phyloP scores from a whole-genome alignment of 768 basidiomycete genomes.

The Megacollybia marginata region DNA sequence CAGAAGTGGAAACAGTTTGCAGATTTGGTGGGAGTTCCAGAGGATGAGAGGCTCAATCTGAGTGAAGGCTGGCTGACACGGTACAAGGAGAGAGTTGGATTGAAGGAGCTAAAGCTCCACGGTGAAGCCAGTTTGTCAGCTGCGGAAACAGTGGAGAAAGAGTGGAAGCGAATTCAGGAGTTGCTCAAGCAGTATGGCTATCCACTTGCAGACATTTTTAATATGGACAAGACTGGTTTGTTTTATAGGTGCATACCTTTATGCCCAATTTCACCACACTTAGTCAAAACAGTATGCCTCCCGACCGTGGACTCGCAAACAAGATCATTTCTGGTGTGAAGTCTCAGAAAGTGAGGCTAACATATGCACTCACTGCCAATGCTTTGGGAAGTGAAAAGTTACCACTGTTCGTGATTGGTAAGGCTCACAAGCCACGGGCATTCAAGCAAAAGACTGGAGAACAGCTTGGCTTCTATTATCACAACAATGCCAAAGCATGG shows the following conservation, averaged over 20 bases:
- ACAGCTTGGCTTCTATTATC: too few relatives aligned
- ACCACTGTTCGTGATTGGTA: slow-evolving; percentile 24
- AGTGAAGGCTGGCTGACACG: slow-evolving; percentile 26
- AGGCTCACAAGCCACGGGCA: slow-evolving; percentile 16
- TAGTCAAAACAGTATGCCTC: too few relatives aligned
- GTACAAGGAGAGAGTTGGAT: slow-evolving; percentile 17
- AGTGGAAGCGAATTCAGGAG: slow-evolving; percentile 16
- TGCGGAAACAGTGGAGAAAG: slow-evolving; percentile 13
- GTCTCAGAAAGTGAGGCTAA: slow-evolving; percentile 24
- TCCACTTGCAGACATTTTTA: too few relatives aligned
- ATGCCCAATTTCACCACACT: too few relatives aligned
- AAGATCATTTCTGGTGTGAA: too few relatives aligned
- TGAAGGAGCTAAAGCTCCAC: slow-evolving; percentile 21
- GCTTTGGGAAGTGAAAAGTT: slow-evolving; percentile 24
- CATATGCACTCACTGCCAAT: slow-evolving; percentile 25
- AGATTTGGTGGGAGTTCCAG: slow-evolving; percentile 23
- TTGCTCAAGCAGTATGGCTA: slow-evolving; percentile 21
- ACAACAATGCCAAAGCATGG: too few relatives aligned
- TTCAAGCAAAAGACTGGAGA: slow-evolving; percentile 22
- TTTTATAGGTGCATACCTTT: too few relatives aligned
- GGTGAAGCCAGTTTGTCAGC: slow-evolving; percentile 25
- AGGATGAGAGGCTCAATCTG: too few relatives aligned
- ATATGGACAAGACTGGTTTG: too few relatives aligned
- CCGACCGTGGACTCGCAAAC: too few relatives aligned
- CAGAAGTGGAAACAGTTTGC: too few relatives aligned